phyloP scores from a whole-genome alignment of 805 yeast species.

The Candida yuanshanica region DNA sequence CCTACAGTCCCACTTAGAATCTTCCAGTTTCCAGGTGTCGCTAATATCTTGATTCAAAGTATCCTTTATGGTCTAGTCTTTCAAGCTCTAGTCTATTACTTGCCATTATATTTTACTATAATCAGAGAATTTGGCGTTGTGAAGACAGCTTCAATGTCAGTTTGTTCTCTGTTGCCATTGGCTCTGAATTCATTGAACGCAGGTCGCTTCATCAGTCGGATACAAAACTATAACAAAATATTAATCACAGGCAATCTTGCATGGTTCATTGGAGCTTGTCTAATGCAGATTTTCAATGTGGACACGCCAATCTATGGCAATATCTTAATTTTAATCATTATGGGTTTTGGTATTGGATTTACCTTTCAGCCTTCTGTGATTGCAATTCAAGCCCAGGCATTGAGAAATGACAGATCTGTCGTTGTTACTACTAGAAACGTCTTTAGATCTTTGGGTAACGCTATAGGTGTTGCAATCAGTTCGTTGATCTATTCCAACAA shows the following conservation, averaged over 20 bases:
- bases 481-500: background rate
- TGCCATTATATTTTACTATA: constrained; percentile 35
- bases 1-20: constrained; percentile 51
- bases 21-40: constrained; percentile 31
- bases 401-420: constrained; percentile 47
- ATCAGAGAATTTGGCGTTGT: constrained; percentile 10
- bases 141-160: constrained; percentile 9
- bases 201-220: constrained; percentile 14
- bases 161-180: constrained; percentile 15
- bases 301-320: background rate
- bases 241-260: constrained; percentile 14
- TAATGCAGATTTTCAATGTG: background rate
- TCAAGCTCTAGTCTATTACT: constrained; percentile 40
- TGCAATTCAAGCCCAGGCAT: constrained; percentile 50
- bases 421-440: constrained; percentile 54
- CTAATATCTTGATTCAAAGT: constrained; percentile 33
- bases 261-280: constrained; percentile 8
- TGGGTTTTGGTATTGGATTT: constrained; percentile 30
- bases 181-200: constrained; percentile 10
- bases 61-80: constrained; percentile 46
- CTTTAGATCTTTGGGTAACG: constrained; percentile 51
- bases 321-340: constrained; percentile 17
- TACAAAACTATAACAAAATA: constrained; percentile 9
- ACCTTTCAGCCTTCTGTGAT: constrained; percentile 22
- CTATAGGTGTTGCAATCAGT: constrained; percentile 47